Evolutionary conservation across 148 eudicot genomes (phyloP), one percentile per base, ranked within the genome.

Genomic region (Dianthus caryophyllus): DNA sequence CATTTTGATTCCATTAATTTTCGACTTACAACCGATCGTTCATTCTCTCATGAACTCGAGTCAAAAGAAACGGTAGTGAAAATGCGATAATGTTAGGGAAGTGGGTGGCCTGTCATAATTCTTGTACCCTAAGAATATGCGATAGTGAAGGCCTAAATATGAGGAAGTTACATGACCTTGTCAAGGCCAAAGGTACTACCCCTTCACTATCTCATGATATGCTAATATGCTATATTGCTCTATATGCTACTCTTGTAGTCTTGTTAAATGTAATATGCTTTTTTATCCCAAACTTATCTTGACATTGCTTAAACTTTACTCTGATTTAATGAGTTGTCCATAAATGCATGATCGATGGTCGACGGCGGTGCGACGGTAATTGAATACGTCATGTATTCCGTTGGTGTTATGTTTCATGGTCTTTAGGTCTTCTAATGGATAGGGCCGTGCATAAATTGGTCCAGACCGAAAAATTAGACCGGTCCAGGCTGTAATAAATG

Each of bases 81-180:
- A 27, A 58, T 27, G 4, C 17, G 41, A 58, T 33, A 58, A 36
- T 58, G 43, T 58, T 58, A 7, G 43, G 39, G 41, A 29, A 58
- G 21, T 57, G 20, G 61, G 61, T 57, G 61, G 41, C 8, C 21
- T 57, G 61, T 57, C 33, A 27, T 57, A 57, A 2, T 57, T 29
- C 10, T 15, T 13, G 39, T 57, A 30, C 61, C 61, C 39, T 10
- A 31, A 57, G 18, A 30, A 58, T 31, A 33, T 58, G 36, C 26
- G 33, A 54, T 27, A 6, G 44, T 41, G 10, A 41, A 41, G 44
- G 11, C 44, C 6, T 41, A 41, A 41, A 6, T 41, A 3, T n/a
- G n/a, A n/a, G n/a, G 44, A 41, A 41, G 44, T 6, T 41, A 41
- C 1, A 41, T 41, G 44, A 13, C 44, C 7, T 41, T 9, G 6